Base-by-base conservation (phyloP, 208 protist genomes). In the Phytomonas francai region DNA sequence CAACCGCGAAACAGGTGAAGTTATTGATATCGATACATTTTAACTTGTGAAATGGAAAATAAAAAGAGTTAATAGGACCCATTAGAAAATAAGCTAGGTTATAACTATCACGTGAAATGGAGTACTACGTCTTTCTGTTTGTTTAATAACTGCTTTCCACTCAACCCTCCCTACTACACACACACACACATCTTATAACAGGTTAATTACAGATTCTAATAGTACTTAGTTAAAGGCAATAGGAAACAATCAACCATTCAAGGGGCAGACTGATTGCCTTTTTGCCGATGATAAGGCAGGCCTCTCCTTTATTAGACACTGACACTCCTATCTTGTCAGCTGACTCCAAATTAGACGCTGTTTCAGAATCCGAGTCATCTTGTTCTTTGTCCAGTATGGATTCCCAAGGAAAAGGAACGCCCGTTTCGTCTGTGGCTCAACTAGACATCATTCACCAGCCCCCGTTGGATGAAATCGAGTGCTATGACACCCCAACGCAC, bases 401-500 rank as follows among this genome's bases (percentile, higher is more conserved):
- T 49, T 49, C 39, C 1, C 39, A 19, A 49, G 12, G 39, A 19
- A 12, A 12, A 49, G 14, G 2, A 12, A 12, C 39, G 4, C 3
- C 6, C 16, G 14, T 12, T 49, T 12, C 39, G 7, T 6, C 39
- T 49, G 4, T 49, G 39, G 39, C 39, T 49, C 39, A 49, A 49
- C 39, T 49, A 49, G 39, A 49, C 14, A 9, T 19, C 2, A 49
- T 49, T 19, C 39, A 49, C 16, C 39, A 49, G 14, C 39, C 39
- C 14, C 61, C 79, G 12, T 61, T 88, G 16, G 80, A 91, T 27
- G 63, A 59, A 49, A 79, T 93, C 33, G 63, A 67, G 29, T 74
- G 78, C 29, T 89, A 79, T 72, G 78, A 90, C 60, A 85, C 76
- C 0, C 71, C 80, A 11, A 78, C 77, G 16, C 74, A 81, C 51